Base-by-base conservation (phyloP, 306 rosid species). In the Psophocarpus tetragonolobus region DNA sequence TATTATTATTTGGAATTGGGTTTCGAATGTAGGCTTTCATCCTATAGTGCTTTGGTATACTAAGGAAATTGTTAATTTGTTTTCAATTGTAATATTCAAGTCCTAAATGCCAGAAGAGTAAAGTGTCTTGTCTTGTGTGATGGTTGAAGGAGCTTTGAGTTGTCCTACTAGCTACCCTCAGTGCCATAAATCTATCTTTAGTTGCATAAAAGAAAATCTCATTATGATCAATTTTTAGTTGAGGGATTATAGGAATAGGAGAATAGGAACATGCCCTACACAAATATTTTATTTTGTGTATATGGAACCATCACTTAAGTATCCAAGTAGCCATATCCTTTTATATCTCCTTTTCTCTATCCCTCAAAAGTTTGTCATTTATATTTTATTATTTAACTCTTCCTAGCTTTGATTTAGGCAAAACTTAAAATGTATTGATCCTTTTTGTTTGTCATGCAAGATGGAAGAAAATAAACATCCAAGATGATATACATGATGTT, bases 361-460 rank as follows among this genome's bases (percentile, higher is more conserved):
- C 36, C 1, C 36, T 33, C 36, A 33, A 33, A 33, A 48, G 38
- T 26, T 42, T 36, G 44, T 67, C 53, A 30, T 60, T 11, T 69
- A 54, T 35, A 44, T 41, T 68, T 60, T 33, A 70, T 45, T 2
- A 29, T 53, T 76, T 41, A 60, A 53, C 8, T 50, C 64, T 77
- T 68, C 58, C 81, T 39, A 61, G 48, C 73, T 60, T 48, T 20
- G 71, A 68, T 58, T 36, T 45, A 23, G 75, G 48, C 27, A 44
- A 65, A 62, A 9, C 45, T 18, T 63, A 18, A 62, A n/a, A 76
- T 41, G 68, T 67, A 61, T 68, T 80, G 21, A 77, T 61, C 67
- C 56, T 21, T 66, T 66, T 73, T 77, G 68, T 69, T 75, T 21
- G 4, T 32, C 23, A 71, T 78, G 80, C 88, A 89, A 97, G 87